phyloP scores from a whole-genome alignment of 164 flowering plant species.

The Macadamia tetraphylla region DNA sequence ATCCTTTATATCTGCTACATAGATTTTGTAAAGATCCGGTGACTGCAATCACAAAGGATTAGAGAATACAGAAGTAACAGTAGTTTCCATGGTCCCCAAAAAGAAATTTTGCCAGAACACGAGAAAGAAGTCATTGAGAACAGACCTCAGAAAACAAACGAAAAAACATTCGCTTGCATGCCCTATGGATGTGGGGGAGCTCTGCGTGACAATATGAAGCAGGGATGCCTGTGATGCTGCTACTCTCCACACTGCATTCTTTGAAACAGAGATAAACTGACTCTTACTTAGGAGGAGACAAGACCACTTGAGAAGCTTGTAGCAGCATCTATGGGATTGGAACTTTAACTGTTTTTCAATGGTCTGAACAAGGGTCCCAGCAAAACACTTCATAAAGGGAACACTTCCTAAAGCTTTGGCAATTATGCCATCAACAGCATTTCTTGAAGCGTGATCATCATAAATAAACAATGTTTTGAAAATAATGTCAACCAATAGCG shows the following conservation, averaged over 20 bases:
- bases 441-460: constrained; percentile 78
- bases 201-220: constrained; percentile 52
- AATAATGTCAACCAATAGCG: constrained; percentile 59
- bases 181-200: constrained; percentile 59
- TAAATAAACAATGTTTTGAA: constrained; percentile 63
- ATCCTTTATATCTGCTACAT: constrained; percentile 60
- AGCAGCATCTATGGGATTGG: constrained; percentile 52
- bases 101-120: constrained; percentile 5
- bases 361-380: constrained; percentile 70
- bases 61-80: constrained; percentile 5
- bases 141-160: constrained; percentile 70
- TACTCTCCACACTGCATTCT: constrained; percentile 74
- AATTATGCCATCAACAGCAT: constrained; percentile 76
- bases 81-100: neutral
- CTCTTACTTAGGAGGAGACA: constrained; percentile 62
- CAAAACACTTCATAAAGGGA: constrained; percentile 81
- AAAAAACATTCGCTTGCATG: constrained; percentile 53
- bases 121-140: neutral
- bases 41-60: constrained; percentile 37
- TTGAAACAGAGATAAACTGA: constrained; percentile 66
- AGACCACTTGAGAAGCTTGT: constrained; percentile 85
- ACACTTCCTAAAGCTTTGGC: constrained; percentile 42
- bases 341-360: constrained; percentile 71
- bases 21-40: constrained; percentile 50
- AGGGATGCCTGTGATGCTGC: constrained; percentile 63